Base-by-base conservation (phyloP, 768 basidiomycete genomes). In the Pulveroboletus sp. region DNA sequence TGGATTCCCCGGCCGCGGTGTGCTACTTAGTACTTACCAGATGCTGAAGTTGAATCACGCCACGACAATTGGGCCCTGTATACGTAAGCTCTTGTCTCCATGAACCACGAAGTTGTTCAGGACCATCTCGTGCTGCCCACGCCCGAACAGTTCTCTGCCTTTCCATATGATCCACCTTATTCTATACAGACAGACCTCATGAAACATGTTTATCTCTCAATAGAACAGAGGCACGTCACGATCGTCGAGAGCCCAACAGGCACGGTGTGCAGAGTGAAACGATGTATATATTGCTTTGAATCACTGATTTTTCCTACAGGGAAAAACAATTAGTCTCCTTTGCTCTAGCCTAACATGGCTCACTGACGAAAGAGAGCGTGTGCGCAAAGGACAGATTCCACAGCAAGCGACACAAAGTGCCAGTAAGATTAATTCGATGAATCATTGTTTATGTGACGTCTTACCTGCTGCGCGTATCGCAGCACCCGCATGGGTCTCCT, bases 161-260 rank as follows among this genome's bases (percentile, higher is more conserved):
- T 98, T 62, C 94, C 94, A 0, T 97, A 87, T 60, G 73, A 80
- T 14, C 73, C 81, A 5, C 93, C 93, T 3, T 95, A 95, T 64
- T 63, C 76, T 16, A 94, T 95, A 49, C 95, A 98, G 64, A 71
- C 77, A 0, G 80, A 89, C 31, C 80, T 97, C 23, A 97, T 97
- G 94, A 81, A 74, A 16, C 90, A 93, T 54, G 71, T 98, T 1
- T 97, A 94, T 66, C 59, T 75, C 6, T 76, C 86, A 0, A 87
- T 97, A 38, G 91, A 94, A 64, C 56, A 71, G n/a, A 72, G 72
- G 38, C 82, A 82, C 55, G 79, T 97, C 16, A 80, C 91, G 1
- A 85, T 97, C 41, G 77, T 94, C 25, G 91, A 94, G 66, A 90
- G 87, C 56, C 92, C 92, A 0, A 94, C 92, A 0, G 92, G 91